Conservation (phyloP, 2,329 filamentous ascomycete species). For the Epichloe amarillans region DNA sequence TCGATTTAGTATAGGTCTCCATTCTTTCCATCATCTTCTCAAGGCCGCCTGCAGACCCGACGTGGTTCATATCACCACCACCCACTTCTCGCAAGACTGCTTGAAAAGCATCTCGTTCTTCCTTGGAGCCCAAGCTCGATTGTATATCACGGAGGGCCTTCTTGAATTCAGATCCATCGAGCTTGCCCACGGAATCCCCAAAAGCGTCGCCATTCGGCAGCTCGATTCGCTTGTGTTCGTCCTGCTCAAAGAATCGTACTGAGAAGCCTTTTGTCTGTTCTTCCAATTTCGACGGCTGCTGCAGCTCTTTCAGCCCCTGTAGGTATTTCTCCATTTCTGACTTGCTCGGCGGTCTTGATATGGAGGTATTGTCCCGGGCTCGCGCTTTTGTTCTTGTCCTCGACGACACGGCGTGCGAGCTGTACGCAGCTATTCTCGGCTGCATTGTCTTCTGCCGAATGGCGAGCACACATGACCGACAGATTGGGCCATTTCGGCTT, state of each 20-base stretch:
- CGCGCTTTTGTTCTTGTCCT: conserved; percentile 9
- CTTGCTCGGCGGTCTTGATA: conserved; percentile 13
- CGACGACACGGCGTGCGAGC: conserved; percentile 15
- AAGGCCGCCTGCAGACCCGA: conserved; percentile 20
- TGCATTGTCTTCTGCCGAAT: conserved; percentile 16
- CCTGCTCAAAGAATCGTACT: conserved; percentile 37
- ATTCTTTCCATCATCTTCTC: conserved; percentile 22
- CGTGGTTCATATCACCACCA: conserved; percentile 15
- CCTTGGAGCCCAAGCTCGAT: conserved; percentile 20
- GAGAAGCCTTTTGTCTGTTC: conserved; percentile 13
- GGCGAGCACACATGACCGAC: conserved; percentile 22
- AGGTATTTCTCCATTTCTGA: conserved; percentile 16
- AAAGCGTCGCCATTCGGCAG: conserved; percentile 28
- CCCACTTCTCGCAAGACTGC: conserved; percentile 23
- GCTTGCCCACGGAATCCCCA: conserved; percentile 21
- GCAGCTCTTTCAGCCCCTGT: conserved; percentile 15
- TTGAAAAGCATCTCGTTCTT: conserved; percentile 21
- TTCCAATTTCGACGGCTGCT: conserved; percentile 9
- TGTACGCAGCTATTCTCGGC: conserved; percentile 20
- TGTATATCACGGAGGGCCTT: conserved; percentile 25
- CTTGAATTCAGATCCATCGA: conserved; percentile 23
- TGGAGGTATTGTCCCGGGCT: conserved; percentile 6
- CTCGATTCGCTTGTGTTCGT: conserved; percentile 22
- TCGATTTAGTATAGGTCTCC: conserved; percentile 21
- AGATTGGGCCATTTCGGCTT: conserved; percentile 23